Conservation (phyloP, 208 protist genomes). For the Acanthamoeba culbertsoni region DNA sequence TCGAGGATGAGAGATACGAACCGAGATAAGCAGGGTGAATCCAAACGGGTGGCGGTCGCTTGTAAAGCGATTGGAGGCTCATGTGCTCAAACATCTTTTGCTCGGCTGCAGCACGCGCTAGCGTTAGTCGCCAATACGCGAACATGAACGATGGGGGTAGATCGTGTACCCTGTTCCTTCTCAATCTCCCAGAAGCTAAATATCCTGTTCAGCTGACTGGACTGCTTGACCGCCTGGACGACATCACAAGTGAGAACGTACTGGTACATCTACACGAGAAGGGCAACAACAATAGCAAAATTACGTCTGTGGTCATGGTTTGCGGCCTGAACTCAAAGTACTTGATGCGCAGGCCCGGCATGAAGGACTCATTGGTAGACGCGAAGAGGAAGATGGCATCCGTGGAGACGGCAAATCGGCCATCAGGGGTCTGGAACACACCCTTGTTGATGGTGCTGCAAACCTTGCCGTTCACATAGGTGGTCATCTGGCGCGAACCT, state of each 20-base stretch:
- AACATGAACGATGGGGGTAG: neutral
- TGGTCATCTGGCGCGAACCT: slow-evolving; percentile 39
- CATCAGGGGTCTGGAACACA: slow-evolving; percentile 58
- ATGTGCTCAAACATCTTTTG: slow-evolving; percentile 58
- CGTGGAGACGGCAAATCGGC: slow-evolving; percentile 52
- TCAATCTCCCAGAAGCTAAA: slow-evolving; percentile 62
- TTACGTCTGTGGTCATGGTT: slow-evolving; percentile 22
- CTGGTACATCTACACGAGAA: too few relatives aligned
- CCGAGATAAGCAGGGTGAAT: slow-evolving; percentile 52
- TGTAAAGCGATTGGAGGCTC: slow-evolving; percentile 58
- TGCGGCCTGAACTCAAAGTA: slow-evolving; percentile 48
- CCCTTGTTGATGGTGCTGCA: slow-evolving; percentile 58
- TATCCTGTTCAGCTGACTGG: slow-evolving; percentile 54
- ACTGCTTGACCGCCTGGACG: slow-evolving; percentile 37
- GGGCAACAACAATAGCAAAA: neutral
- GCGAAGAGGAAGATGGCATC: slow-evolving; percentile 55
- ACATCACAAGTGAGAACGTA: too few relatives aligned
- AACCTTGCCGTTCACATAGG: slow-evolving; percentile 58
- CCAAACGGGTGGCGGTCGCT: slow-evolving; percentile 54
- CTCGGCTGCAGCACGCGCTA: neutral
- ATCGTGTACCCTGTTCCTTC: slow-evolving; percentile 43
- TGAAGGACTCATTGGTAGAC: slow-evolving; percentile 49
- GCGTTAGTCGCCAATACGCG: neutral
- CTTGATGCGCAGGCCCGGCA: slow-evolving; percentile 29
- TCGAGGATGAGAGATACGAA: neutral